Conservation (phyloP, 2,329 filamentous ascomycete species). For the Achaetomium macrosporum region DNA sequence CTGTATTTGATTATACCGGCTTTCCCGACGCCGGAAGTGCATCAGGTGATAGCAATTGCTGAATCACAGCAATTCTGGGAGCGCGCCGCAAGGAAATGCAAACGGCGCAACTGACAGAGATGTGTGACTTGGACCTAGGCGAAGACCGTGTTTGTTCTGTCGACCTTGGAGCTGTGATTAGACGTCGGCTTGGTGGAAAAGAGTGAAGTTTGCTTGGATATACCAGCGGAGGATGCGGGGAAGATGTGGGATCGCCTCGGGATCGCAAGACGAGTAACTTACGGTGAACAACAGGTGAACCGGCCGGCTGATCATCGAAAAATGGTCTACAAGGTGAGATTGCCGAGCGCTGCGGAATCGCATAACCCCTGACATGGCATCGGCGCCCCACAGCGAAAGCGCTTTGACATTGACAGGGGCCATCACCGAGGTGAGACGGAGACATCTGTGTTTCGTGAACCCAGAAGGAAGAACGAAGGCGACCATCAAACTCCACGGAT, state of each 20-base stretch:
- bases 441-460: not conserved
- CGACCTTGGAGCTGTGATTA: not conserved
- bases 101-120: not conserved
- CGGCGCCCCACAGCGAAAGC: not conserved
- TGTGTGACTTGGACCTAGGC: not conserved
- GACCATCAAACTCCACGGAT: not conserved
- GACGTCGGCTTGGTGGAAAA: not conserved
- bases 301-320: not conserved
- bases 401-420: not conserved
- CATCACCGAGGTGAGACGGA: not conserved
- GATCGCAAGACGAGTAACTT: not conserved
- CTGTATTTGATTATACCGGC: slow-evolving; percentile 1
- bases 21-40: slow-evolving; percentile 9
- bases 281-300: not conserved
- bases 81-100: not conserved
- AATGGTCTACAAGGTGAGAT: not conserved
- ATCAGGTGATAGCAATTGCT: slow-evolving; percentile 10
- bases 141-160: not conserved
- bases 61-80: slow-evolving; percentile 1
- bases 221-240: no score
- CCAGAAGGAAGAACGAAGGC: not conserved
- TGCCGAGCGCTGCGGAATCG: not conserved
- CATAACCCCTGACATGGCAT: not conserved
- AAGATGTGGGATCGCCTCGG: no score
- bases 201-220: not conserved